These are phyloP conservation scores for Staphylotrichum longicolle DNA, from an alignment of 495 filamentous ascomycete genomes.

Conservation along the genomic window DNA sequence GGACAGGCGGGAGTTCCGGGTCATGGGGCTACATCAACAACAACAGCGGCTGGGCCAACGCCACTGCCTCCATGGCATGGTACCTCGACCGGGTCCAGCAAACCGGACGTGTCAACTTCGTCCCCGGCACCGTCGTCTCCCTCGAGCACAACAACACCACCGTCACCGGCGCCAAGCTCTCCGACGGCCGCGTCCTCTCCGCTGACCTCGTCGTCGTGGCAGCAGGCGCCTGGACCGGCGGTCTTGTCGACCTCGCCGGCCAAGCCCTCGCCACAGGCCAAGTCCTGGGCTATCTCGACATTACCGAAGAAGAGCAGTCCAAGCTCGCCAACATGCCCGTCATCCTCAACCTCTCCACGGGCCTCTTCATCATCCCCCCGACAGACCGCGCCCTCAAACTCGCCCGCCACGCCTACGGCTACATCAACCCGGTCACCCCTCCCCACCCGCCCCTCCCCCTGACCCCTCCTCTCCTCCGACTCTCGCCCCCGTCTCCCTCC, in stretches of 20 bases:
- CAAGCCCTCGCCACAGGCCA: constrained; percentile 77
- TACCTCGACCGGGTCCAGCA: constrained; percentile 52
- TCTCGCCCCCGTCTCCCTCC: constrained; percentile 40
- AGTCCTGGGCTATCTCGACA: constrained; percentile 68
- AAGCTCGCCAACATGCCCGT: constrained; percentile 65
- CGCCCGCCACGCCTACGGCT: constrained; percentile 79
- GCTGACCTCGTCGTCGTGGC: constrained; percentile 79
- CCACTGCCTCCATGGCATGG: constrained; percentile 67
- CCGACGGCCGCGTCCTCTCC: constrained; percentile 50
- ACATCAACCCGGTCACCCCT: constrained; percentile 62
- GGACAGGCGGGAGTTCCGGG: constrained; percentile 53
- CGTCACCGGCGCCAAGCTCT: constrained; percentile 55
- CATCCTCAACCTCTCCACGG: constrained; percentile 73
- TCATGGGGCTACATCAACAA: constrained; percentile 78
- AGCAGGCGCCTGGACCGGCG: constrained; percentile 79
- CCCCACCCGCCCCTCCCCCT: constrained; percentile 45
- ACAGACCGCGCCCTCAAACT: constrained; percentile 69
- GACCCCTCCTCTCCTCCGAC: background rate
- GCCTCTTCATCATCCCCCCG: constrained; percentile 83
- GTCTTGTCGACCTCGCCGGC: constrained; percentile 74
- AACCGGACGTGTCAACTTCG: constrained; percentile 61
- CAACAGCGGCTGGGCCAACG: constrained; percentile 80
- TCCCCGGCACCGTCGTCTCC: constrained; percentile 58
- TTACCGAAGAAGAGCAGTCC: constrained; percentile 66
- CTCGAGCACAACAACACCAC: constrained; percentile 46